A percentile compares a stretch with the other conserved stretches of the same genome.
Conservation (phyloP, 768 basidiomycete genomes). For the Boletus rufocinnamomeus region DNA sequence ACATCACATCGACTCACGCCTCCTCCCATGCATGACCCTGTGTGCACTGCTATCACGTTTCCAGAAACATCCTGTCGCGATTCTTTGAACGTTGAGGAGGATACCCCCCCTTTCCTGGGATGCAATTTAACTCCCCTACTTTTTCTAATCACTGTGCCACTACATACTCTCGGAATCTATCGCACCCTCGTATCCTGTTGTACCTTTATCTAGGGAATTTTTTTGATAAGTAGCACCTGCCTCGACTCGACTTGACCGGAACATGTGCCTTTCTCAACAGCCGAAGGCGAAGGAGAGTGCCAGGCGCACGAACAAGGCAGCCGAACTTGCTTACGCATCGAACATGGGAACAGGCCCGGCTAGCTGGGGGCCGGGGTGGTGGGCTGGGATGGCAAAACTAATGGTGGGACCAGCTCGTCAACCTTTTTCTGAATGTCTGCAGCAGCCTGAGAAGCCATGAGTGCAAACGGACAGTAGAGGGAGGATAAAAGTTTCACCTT, state of each 20-base stretch:
- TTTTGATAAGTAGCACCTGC: slow-evolving; percentile 22
- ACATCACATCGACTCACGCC: slow-evolving; percentile 12
- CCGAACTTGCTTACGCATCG: slow-evolving; percentile 11
- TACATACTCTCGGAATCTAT: slow-evolving; percentile 28
- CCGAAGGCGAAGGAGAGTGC: slow-evolving; percentile 3
- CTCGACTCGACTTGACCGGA: slow-evolving; percentile 7
- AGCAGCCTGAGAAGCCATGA: slow-evolving; percentile 51
- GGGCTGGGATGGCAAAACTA: slow-evolving; percentile 32
- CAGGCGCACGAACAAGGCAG: not conserved
- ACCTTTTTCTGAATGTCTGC: slow-evolving; percentile 76
- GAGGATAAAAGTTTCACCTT: slow-evolving; percentile 49
- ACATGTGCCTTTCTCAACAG: slow-evolving; percentile 8
- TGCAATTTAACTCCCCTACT: slow-evolving; percentile 17
- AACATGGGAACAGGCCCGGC: not conserved
- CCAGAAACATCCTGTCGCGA: slow-evolving; percentile 17
- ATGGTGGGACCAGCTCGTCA: slow-evolving; percentile 59
- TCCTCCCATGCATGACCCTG: slow-evolving; percentile 11
- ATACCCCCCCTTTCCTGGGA: slow-evolving; percentile 31
- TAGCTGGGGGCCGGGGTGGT: slow-evolving; percentile 31
- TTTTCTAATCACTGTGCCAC: slow-evolving; percentile 24
- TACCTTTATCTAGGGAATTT: slow-evolving; percentile 34
- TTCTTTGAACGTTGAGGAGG: slow-evolving; percentile 22
- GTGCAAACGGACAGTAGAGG: slow-evolving; percentile 4
- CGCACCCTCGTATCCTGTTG: slow-evolving; percentile 25
- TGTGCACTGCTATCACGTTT: slow-evolving; percentile 20